Base-by-base conservation (phyloP, 2,329 filamentous ascomycete species). In the Diplodia seriata region DNA sequence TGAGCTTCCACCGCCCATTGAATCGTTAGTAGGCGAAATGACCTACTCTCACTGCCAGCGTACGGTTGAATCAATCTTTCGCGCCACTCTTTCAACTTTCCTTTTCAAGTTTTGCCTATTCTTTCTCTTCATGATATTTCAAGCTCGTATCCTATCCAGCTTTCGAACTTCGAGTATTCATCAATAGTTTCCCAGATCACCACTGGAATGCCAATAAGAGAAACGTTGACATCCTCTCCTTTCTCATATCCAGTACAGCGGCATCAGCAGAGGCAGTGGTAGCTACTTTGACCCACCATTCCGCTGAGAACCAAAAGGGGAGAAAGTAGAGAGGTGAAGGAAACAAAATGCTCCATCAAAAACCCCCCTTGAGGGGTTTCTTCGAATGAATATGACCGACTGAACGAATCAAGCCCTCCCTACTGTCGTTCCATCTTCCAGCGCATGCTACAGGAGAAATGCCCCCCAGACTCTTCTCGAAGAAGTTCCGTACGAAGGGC, bases 141-240 rank as follows among this genome's bases (percentile, higher is more conserved):
- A 29, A 29, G 31, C 38, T 59, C 55, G 23, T 59, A n/a, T 43
- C 55, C 55, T 59, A 59, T 59, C 55, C 55, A 40, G 20, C 55
- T 59, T 59, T 59, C 55, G 38, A 38, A 18, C 8, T 59, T 59
- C 55, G 38, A 38, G 31, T 20, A 11, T 56, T 31, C 12, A 55
- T 56, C 33, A 23, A 38, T 20, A 43, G 14, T 7, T 2, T 11
- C 55, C 36, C 14, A 12, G 20, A 31, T 31, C 36, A 43, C 20
- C 36, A n/a, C 2, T 4, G 20, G 20, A 36, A 29, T 20, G 23
- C 54, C 12, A n/a, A 29, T 31, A 36, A 18, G 36, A 12, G 36
- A 38, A 14, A 38, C 36, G 11, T 11, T 47, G n/a, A 7, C 43
- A 20, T 20, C 43, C 43, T 47, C 43, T 47, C 43, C 14, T 20